Base-by-base conservation (phyloP, 2,329 filamentous ascomycete genomes). In the Emmonsiellopsis sp. region DNA sequence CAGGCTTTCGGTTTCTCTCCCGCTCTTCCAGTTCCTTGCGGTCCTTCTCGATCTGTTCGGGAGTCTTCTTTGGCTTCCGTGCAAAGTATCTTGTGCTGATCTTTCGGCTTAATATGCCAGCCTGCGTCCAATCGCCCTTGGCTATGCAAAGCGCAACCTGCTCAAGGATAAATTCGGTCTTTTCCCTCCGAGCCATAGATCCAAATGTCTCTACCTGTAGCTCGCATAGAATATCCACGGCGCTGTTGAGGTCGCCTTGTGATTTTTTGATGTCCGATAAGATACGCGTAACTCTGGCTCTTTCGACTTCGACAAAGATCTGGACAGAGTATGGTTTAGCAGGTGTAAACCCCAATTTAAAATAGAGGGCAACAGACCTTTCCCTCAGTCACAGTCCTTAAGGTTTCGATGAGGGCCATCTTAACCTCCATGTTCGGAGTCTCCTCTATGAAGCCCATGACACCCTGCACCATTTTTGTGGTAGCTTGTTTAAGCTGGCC, bases 301-400 rank as follows among this genome's bases (percentile, higher is more conserved):
- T 85, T 79, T 98, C 93, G 51, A 98, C 93, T 77, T 98, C 93
- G 63, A 98, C 92, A 65, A 98, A 98, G 70, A 98, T 98, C 86
- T 85, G 60, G 50, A 47, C 43, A 48, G n/a, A 3, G 21, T 39
- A 9, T 31, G 40, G 2, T 51, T 61, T 55, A 62, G 55, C 34
- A 44, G 47, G 7, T 32, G 9, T 31, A 10, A n/a, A 14, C 49
- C 9, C 27, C 13, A 34, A 52, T 14, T 21, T 21, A 49, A 33
- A 31, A 14, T 11, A 14, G 40, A 5, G 11, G 32, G 37, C 31
- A 36, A 57, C 75, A 40, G 64, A 85, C 83, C 79, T 98, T 98
- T 74, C 93, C 93, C 74, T 98, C 93, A 7, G 93, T 98, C 48
- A 98, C 92, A 42, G 92, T 97, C 63, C 93, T 84, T 65, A 98